phyloP scores from a whole-genome alignment of 495 filamentous ascomycete genomes.

The Penicillium manginii region DNA sequence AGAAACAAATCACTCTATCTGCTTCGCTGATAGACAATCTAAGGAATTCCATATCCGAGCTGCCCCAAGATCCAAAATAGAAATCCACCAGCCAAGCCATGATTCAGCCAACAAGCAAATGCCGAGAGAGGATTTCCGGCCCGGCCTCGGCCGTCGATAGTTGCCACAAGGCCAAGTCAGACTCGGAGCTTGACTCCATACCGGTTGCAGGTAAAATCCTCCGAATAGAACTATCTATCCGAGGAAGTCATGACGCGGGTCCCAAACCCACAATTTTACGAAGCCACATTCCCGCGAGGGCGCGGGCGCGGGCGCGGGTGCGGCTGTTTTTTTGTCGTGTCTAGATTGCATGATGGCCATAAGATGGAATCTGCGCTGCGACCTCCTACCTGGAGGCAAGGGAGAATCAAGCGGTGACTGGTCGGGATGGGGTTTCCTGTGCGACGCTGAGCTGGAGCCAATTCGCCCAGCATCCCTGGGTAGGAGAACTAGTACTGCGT shows the following conservation, averaged over 20 bases:
- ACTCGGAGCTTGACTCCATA: not conserved
- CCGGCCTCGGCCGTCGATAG: not conserved
- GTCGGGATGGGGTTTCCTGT: slow-evolving; percentile 6
- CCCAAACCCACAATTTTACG: not conserved
- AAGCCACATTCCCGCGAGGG: slow-evolving; percentile 1
- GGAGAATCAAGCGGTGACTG: slow-evolving; percentile 4
- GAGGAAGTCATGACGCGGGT: not conserved
- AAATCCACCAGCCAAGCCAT: not conserved
- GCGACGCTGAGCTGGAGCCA: not conserved
- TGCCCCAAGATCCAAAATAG: not conserved
- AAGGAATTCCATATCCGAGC: not conserved
- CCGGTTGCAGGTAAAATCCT: not conserved
- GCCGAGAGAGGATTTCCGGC: not conserved
- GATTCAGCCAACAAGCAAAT: not conserved
- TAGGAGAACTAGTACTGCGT: not conserved
- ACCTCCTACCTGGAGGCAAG: not conserved
- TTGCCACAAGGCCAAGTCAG: not conserved
- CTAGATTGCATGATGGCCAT: not conserved
- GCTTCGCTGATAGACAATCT: not conserved
- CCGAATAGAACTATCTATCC: not conserved
- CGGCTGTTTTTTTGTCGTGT: not conserved
- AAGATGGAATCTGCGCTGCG: not conserved
- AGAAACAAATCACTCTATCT: not conserved
- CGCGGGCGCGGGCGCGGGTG: not conserved
- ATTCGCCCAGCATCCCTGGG: not conserved